Evolutionary conservation across 768 basidiomycete genomes (phyloP).

Genomic region (Paxillus ammoniavirescens): DNA sequence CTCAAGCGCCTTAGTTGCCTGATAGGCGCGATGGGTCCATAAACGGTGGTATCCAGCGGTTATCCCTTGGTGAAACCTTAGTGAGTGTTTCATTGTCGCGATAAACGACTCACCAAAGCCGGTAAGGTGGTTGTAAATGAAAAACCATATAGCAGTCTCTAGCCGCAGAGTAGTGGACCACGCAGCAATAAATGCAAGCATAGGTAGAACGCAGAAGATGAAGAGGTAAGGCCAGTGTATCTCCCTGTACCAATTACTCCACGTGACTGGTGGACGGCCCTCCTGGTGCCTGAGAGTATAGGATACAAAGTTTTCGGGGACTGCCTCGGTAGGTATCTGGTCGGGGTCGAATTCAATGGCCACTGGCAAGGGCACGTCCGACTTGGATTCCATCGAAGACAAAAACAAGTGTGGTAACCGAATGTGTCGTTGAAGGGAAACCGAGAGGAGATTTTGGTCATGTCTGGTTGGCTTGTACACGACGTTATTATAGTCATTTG

Average conservation of each 20-base stretch:
- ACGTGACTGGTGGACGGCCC: slow-evolving; percentile 58
- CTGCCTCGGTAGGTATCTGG: slow-evolving; percentile 18
- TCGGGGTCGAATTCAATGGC: slow-evolving; percentile 2
- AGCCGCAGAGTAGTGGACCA: slow-evolving; percentile 56
- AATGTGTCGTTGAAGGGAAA: neutral
- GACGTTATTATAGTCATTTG: no score
- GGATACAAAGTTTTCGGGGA: slow-evolving; percentile 75
- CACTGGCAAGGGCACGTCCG: neutral
- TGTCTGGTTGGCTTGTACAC: no score
- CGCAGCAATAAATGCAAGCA: slow-evolving; percentile 68
- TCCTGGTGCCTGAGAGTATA: slow-evolving; percentile 63
- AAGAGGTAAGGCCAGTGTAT: slow-evolving; percentile 69
- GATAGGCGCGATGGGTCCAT: slow-evolving; percentile 93
- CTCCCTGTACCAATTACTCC: slow-evolving; percentile 52
- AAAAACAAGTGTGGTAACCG: neutral
- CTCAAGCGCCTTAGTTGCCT: slow-evolving; percentile 80
- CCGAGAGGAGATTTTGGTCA: neutral
- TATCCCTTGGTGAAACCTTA: slow-evolving; percentile 44
- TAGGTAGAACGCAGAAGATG: slow-evolving; percentile 69
- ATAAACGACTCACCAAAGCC: slow-evolving; percentile 60
- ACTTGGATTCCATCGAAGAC: neutral
- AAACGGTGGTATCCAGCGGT: slow-evolving; percentile 92
- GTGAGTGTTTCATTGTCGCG: neutral
- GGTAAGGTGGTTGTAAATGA: slow-evolving; percentile 65
- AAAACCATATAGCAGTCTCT: slow-evolving; percentile 62